phyloP scores from a whole-genome alignment of 768 basidiomycete genomes.

The Boletus tomentosulus region DNA sequence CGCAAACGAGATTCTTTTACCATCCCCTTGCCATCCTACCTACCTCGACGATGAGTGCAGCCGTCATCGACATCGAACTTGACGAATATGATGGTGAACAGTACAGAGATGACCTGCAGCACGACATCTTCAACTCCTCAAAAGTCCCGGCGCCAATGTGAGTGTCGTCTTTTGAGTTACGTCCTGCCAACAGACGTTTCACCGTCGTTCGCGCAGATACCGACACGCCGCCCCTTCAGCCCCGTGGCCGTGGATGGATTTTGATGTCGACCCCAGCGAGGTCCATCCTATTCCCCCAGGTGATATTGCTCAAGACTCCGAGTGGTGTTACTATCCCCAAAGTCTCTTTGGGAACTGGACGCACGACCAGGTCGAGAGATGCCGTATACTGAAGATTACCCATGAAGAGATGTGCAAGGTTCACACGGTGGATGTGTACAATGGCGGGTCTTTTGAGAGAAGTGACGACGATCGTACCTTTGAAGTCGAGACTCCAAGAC shows the following conservation, averaged over 20 bases:
- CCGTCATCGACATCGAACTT: slow-evolving; percentile 8
- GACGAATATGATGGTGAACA: background rate
- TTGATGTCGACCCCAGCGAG: slow-evolving; percentile 26
- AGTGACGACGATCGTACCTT: background rate
- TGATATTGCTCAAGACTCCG: slow-evolving; percentile 1
- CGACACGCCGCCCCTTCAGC: slow-evolving; percentile 40
- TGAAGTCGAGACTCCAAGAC: slow-evolving; percentile 13
- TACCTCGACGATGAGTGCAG: slow-evolving; percentile 12
- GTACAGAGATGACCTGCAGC: slow-evolving; percentile 7
- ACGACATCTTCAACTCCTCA: slow-evolving; percentile 10
- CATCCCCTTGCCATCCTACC: background rate
- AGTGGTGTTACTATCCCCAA: slow-evolving; percentile 30
- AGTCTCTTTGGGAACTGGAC: slow-evolving; percentile 36
- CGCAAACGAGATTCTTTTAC: background rate
- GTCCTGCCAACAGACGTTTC: background rate
- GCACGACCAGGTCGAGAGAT: slow-evolving; percentile 28
- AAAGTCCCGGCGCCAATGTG: slow-evolving; percentile 27
- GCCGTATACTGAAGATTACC: slow-evolving; percentile 20
- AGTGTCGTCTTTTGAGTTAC: background rate
- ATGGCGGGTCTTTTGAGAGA: slow-evolving; percentile 16
- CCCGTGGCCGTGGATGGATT: slow-evolving; percentile 42
- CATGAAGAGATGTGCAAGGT: slow-evolving; percentile 12
- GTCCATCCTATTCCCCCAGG: slow-evolving; percentile 16
- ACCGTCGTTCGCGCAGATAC: slow-evolving; percentile 19
- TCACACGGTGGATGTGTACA: slow-evolving; percentile 23